These are phyloP conservation scores for Teunomyces aglyptinius DNA, from an alignment of 805 yeast species.

Conservation along the genomic window DNA sequence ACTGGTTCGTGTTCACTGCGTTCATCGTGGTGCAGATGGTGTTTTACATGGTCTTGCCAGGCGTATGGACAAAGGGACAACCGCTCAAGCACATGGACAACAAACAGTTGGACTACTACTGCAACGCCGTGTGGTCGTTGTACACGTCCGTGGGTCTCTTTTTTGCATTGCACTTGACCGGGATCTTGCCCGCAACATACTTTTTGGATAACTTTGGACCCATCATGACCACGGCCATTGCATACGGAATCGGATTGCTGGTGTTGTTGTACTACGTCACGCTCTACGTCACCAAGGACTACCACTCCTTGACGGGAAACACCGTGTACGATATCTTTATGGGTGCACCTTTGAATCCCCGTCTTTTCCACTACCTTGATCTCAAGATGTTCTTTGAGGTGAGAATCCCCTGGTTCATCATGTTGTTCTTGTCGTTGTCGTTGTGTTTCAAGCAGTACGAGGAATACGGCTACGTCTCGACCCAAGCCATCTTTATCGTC, in stretches of 20 bases:
- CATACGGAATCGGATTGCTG: constrained; percentile 70
- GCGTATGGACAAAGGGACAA: constrained; percentile 93
- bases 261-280: constrained; percentile 69
- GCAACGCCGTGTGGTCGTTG: constrained; percentile 87
- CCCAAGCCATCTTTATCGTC: constrained; percentile 70
- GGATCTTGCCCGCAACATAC: constrained; percentile 69
- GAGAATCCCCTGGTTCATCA: constrained; percentile 93
- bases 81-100: constrained; percentile 80
- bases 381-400: constrained; percentile 97
- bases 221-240: constrained; percentile 89
- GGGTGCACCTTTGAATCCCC: constrained; percentile 97
- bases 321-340: constrained; percentile 87
- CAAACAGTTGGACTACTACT: constrained; percentile 83
- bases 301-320: constrained; percentile 90
- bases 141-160: constrained; percentile 64
- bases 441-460: constrained; percentile 79
- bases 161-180: constrained; percentile 66
- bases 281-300: constrained; percentile 63
- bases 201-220: constrained; percentile 83
- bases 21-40: constrained; percentile 68
- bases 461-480: constrained; percentile 70
- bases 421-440: constrained; percentile 73
- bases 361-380: constrained; percentile 83
- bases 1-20: constrained; percentile 69
- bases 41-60: constrained; percentile 84